Percentiles rank a stretch among this genome's conserved stretches.
These are phyloP conservation scores for Rubroboletus pulcherrimus DNA, from an alignment of 768 basidiomycete species.

Conservation along the genomic window DNA sequence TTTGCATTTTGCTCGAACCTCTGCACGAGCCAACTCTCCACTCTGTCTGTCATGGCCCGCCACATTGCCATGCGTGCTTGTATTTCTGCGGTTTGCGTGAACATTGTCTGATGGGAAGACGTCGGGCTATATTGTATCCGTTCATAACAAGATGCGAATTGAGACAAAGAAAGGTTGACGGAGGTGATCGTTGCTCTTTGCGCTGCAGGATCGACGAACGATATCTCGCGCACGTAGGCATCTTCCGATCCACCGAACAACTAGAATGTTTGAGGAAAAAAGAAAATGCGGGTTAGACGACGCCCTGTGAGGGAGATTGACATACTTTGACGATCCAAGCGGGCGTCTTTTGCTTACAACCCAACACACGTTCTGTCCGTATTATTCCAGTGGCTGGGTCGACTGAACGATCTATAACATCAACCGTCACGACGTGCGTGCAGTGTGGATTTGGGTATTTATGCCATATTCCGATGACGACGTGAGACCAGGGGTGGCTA, in stretches of 20 bases:
- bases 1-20: slow-evolving; percentile 92
- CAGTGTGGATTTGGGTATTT: slow-evolving; percentile 96
- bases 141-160: slow-evolving; percentile 91
- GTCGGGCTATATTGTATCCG: slow-evolving; percentile 81
- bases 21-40: slow-evolving; percentile 84
- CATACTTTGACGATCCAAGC: slow-evolving; percentile 89
- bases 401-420: slow-evolving; percentile 80
- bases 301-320: slow-evolving; percentile 10
- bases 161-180: slow-evolving; percentile 91
- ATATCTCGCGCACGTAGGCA: slow-evolving; percentile 92
- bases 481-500: slow-evolving; percentile 89
- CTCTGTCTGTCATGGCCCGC: slow-evolving; percentile 74
- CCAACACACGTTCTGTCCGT: slow-evolving; percentile 84
- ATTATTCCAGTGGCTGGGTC: slow-evolving; percentile 84
- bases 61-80: slow-evolving; percentile 79
- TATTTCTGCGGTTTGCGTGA: slow-evolving; percentile 89
- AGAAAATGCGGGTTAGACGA: background rate
- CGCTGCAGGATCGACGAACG: slow-evolving; percentile 82
- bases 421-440: slow-evolving; percentile 82
- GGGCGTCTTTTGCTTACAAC: slow-evolving; percentile 91
- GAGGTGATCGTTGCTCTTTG: slow-evolving; percentile 84
- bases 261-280: slow-evolving; percentile 35
- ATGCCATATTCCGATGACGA: slow-evolving; percentile 89
- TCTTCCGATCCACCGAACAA: slow-evolving; percentile 91
- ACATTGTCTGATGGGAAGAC: slow-evolving; percentile 60